Conservation (phyloP, 768 basidiomycete species). For the Podaxis sp. region DNA sequence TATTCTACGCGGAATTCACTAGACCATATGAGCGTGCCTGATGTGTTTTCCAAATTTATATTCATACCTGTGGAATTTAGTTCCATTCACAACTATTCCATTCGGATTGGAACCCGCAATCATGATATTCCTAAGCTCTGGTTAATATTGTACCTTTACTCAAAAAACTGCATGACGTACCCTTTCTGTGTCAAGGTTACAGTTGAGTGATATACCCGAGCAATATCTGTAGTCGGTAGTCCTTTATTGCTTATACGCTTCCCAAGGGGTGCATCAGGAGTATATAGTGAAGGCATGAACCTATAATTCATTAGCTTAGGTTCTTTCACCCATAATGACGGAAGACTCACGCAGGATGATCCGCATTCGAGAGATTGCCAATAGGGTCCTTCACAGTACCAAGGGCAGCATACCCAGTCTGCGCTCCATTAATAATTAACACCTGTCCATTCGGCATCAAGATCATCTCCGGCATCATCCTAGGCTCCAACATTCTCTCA, state of each 20-base stretch:
- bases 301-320: conserved; percentile 9
- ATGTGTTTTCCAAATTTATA: too few relatives aligned
- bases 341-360: conserved; percentile 29
- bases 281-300: conserved; percentile 48
- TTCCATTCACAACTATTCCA: conserved; percentile 25
- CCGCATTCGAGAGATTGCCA: conserved; percentile 28
- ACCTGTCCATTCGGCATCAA: conserved; percentile 44
- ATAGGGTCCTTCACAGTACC: conserved; percentile 30
- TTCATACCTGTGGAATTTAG: conserved; percentile 26
- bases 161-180: conserved; percentile 24
- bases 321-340: background rate
- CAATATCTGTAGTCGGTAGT: conserved; percentile 40
- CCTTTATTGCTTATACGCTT: conserved; percentile 47
- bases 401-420: conserved; percentile 41
- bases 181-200: conserved; percentile 58
- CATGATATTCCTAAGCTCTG: conserved; percentile 25
- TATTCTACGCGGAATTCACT: conserved; percentile 44
- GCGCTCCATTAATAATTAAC: conserved; percentile 43
- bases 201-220: conserved; percentile 63
- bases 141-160: background rate
- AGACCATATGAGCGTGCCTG: background rate
- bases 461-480: conserved; percentile 40
- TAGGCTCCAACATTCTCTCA: conserved; percentile 40
- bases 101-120: conserved; percentile 51
- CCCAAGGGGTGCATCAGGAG: conserved; percentile 41